These are phyloP conservation scores for Tilletia indica DNA, from an alignment of 1,284 basidiomycete genomes.

Conservation along the genomic window DNA sequence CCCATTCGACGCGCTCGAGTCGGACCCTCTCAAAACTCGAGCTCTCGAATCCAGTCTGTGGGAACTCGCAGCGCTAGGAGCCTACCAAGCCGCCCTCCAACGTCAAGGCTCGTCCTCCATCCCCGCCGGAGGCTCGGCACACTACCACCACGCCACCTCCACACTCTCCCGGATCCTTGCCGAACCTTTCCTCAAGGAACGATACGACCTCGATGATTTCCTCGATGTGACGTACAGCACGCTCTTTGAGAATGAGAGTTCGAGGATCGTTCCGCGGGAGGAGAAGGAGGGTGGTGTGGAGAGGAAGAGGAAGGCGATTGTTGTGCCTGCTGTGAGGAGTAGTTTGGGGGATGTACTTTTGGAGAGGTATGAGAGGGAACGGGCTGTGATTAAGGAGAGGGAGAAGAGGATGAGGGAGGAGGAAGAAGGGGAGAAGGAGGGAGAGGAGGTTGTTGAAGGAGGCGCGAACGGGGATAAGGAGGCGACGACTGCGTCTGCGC, in stretches of 20 bases:
- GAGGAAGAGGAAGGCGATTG: slow-evolving; percentile 3
- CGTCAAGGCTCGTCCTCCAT: slow-evolving; percentile 6
- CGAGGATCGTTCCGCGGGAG: slow-evolving; percentile 64
- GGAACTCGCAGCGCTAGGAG: slow-evolving; percentile 76
- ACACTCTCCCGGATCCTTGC: slow-evolving; percentile 81
- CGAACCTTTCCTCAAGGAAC: slow-evolving; percentile 88
- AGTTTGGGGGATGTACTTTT: background rate
- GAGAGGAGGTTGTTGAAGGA: background rate
- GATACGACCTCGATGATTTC: slow-evolving; percentile 91
- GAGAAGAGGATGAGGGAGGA: background rate
- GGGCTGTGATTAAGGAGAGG: background rate
- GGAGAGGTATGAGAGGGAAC: background rate
- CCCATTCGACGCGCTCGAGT: slow-evolving; percentile 68
- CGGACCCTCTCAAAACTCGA: slow-evolving; percentile 72
- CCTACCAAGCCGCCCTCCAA: slow-evolving; percentile 23
- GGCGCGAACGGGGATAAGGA: background rate
- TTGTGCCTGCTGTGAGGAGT: background rate
- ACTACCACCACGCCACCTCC: slow-evolving; percentile 81
- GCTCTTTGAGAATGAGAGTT: slow-evolving; percentile 83
- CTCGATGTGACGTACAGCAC: slow-evolving; percentile 91
- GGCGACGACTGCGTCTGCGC: background rate
- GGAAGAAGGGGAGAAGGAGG: background rate
- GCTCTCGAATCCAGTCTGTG: slow-evolving; percentile 85
- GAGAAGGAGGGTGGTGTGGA: background rate
- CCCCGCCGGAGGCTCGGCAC: slow-evolving; percentile 59